phyloP scores from a whole-genome alignment of 1,139 yeast species.

The Scheffersomyces parashehatae region DNA sequence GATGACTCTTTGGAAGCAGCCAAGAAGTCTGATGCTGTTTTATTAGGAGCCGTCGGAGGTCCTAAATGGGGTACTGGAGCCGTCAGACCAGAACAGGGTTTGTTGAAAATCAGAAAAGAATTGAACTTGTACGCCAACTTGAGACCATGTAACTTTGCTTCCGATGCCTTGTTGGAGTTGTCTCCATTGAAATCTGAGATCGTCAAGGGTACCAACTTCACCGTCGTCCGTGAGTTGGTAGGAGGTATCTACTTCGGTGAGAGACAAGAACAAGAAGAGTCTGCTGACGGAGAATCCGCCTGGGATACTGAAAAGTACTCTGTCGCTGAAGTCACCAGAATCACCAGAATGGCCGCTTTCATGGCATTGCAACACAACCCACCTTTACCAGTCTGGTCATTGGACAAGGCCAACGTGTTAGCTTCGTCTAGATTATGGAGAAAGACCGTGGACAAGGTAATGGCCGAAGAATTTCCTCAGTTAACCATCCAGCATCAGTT shows the following conservation, averaged over 20 bases:
- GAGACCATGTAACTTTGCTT: conserved; percentile 95
- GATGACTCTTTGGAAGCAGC: conserved; percentile 85
- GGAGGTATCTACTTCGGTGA: conserved; percentile 98
- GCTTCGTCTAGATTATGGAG: conserved; percentile 98
- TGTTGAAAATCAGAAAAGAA: conserved; percentile 90
- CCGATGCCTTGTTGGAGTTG: conserved; percentile 78
- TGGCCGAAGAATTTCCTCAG: conserved; percentile 85
- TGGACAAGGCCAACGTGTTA: conserved; percentile 95
- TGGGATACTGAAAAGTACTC: conserved; percentile 93
- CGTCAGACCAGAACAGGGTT: conserved; percentile 97
- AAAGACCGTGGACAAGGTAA: conserved; percentile 82
- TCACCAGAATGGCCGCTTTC: conserved; percentile 97
- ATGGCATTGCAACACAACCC: conserved; percentile 91
- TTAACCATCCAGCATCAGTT: conserved; percentile 85
- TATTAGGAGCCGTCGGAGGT: conserved; percentile 97
- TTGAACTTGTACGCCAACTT: conserved; percentile 91
- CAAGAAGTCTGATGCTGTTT: conserved; percentile 85
- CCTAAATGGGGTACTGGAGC: conserved; percentile 97
- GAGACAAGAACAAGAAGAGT: conserved; percentile 86
- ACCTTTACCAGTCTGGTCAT: conserved; percentile 91
- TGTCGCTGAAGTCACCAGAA: conserved; percentile 88
- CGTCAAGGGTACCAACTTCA: conserved; percentile 86
- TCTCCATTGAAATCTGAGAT: conserved; percentile 85
- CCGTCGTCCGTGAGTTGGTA: conserved; percentile 92
- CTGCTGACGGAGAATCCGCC: conserved; percentile 63